These are phyloP conservation scores for Bipolaris cookei DNA, from an alignment of 2,329 filamentous ascomycete genomes.

Conservation along the genomic window DNA sequence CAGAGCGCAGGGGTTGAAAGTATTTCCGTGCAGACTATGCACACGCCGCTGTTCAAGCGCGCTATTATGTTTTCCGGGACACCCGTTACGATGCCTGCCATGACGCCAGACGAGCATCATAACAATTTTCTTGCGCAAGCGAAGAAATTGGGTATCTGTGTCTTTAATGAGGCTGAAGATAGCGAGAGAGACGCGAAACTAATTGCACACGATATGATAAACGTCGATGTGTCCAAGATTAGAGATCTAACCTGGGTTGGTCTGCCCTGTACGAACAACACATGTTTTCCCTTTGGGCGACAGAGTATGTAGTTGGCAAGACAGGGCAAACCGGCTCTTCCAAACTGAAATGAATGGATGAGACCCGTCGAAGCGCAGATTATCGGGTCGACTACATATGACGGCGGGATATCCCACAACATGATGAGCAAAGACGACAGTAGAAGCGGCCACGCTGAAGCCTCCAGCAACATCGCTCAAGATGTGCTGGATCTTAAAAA, in stretches of 20 bases:
- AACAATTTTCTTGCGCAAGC: conserved; percentile 18
- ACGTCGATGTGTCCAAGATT: conserved; percentile 10
- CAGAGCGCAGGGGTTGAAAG: conserved; percentile 45
- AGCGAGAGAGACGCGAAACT: not conserved
- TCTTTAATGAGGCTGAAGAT: not conserved
- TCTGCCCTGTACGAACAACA: conserved; percentile 16
- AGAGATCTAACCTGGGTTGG: conserved; percentile 25
- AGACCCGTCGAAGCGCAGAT: conserved; percentile 20
- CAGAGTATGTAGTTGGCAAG: conserved; percentile 15
- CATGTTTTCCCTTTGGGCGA: conserved; percentile 15
- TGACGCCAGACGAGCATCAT: conserved; percentile 20
- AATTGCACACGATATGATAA: conserved; percentile 14
- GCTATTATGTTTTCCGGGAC: conserved; percentile 23
- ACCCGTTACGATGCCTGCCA: conserved; percentile 23
- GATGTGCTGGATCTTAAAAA: conserved; percentile 10
- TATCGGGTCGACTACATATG: conserved; percentile 22
- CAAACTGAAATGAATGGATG: conserved; percentile 4
- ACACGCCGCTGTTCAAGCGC: conserved; percentile 21
- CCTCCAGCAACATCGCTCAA: not conserved
- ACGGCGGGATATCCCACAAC: conserved; percentile 27
- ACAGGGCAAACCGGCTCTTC: not conserved
- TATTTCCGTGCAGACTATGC: conserved; percentile 17
- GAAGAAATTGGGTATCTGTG: conserved; percentile 7
- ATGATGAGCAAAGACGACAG: conserved; percentile 20
- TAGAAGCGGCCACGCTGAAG: conserved; percentile 13